Percentiles rank a stretch among this genome's conserved stretches.
phyloP scores from a whole-genome alignment of 1,139 yeast species.

The Lodderomyces metapsilosis region DNA sequence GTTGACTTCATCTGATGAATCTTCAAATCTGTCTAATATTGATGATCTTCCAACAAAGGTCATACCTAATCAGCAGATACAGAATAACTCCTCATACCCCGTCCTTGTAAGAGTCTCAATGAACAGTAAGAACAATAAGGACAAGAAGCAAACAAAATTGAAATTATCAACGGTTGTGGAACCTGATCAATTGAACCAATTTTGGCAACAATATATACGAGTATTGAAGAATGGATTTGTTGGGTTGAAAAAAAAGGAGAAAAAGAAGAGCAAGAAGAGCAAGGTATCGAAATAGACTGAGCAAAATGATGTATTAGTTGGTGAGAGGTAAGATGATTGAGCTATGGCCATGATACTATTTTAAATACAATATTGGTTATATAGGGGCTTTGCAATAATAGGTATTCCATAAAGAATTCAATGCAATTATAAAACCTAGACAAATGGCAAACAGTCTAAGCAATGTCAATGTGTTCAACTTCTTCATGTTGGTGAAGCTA shows the following conservation, averaged over 20 bases:
- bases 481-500: no score
- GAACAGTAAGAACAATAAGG: slow-evolving; percentile 44
- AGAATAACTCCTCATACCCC: slow-evolving; percentile 36
- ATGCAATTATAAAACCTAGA: no score
- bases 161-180: slow-evolving; percentile 68
- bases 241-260: slow-evolving; percentile 52
- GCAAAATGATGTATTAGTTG: no score
- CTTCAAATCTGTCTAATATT: background rate
- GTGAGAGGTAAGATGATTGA: no score
- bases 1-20: slow-evolving; percentile 14
- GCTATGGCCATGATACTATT: no score
- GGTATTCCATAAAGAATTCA: no score
- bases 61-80: slow-evolving; percentile 12
- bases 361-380: no score
- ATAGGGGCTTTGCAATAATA: no score
- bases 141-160: slow-evolving; percentile 42
- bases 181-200: slow-evolving; percentile 53
- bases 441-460: no score
- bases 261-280: slow-evolving; percentile 48
- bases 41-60: slow-evolving; percentile 42
- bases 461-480: no score
- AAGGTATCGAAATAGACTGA: slow-evolving; percentile 3
- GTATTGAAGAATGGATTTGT: slow-evolving; percentile 57
- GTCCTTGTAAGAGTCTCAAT: slow-evolving; percentile 54
- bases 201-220: slow-evolving; percentile 69